These are phyloP conservation scores for Linum usitatissimum DNA, from an alignment of 345 rosid genomes.

Conservation along the genomic window DNA sequence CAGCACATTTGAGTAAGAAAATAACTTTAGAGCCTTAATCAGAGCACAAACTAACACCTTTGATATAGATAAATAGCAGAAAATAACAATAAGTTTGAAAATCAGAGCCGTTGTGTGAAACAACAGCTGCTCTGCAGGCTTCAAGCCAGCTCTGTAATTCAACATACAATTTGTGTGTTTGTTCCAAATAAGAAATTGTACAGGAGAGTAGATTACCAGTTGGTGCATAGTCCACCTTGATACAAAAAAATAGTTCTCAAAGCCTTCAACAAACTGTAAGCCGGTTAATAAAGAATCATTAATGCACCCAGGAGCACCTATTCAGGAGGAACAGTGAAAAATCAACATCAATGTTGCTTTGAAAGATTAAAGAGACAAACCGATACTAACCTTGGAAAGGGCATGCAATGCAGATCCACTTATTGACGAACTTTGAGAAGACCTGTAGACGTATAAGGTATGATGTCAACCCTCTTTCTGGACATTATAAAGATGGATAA, in stretches of 20 bases:
- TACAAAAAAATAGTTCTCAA: constrained; percentile 76
- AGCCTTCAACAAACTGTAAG: constrained; percentile 82
- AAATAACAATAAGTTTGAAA: too few species aligned
- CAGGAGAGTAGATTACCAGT: constrained; percentile 43
- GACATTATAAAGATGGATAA: constrained; percentile 3
- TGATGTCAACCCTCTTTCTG: constrained; percentile 7
- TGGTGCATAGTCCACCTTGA: constrained; percentile 93
- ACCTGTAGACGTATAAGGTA: constrained; percentile 35
- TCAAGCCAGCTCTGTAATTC: too few species aligned
- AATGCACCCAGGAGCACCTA: constrained; percentile 86
- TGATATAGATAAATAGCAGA: too few species aligned
- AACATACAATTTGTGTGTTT: too few species aligned
- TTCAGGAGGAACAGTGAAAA: constrained; percentile 17
- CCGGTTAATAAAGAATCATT: constrained; percentile 85
- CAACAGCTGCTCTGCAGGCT: too few species aligned
- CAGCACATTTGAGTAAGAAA: neutral
- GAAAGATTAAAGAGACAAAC: neutral
- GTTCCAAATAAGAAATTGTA: neutral
- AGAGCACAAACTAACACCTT: neutral
- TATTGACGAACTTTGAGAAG: constrained; percentile 58
- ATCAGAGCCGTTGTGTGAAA: too few species aligned
- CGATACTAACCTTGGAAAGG: constrained; percentile 69
- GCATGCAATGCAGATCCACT: constrained; percentile 82
- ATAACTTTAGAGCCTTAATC: neutral
- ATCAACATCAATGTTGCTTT: constrained; percentile 1